Evolutionary conservation across 768 basidiomycete genomes (phyloP).

Genomic region (Macrolepiota albuminosa): DNA sequence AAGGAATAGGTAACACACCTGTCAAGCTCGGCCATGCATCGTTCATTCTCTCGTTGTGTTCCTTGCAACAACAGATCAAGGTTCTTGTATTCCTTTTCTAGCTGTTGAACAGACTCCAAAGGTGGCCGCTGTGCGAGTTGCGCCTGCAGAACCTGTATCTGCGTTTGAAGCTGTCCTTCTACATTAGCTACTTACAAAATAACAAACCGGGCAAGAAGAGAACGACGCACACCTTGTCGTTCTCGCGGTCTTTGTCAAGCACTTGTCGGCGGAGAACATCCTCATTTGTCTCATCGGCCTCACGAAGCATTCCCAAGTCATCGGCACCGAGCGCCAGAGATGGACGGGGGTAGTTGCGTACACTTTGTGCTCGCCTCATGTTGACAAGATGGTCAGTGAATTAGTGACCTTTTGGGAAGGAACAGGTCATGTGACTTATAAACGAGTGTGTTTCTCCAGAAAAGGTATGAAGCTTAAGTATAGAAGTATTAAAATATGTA

Average conservation of each 20-base stretch:
- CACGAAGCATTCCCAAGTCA: constrained; percentile 57
- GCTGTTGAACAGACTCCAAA: constrained; percentile 55
- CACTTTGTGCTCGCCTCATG: constrained; percentile 65
- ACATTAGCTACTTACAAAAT: not conserved
- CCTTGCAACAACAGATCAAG: constrained; percentile 73
- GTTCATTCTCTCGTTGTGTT: constrained; percentile 82
- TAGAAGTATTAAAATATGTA: too few relatives aligned
- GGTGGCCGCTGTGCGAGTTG: constrained; percentile 68
- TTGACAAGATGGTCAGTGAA: not conserved
- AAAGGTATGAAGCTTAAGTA: too few relatives aligned
- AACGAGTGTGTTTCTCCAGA: too few relatives aligned
- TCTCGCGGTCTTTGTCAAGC: constrained; percentile 64
- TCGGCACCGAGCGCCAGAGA: constrained; percentile 47
- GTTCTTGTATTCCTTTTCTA: constrained; percentile 71
- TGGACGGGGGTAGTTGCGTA: constrained; percentile 49
- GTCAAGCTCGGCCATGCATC: constrained; percentile 78
- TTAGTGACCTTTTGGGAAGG: too few relatives aligned
- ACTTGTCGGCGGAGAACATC: constrained; percentile 60
- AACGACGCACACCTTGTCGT: constrained; percentile 48
- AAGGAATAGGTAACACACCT: constrained; percentile 36
- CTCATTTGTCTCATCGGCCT: constrained; percentile 55
- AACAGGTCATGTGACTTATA: too few relatives aligned
- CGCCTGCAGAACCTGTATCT: constrained; percentile 57
- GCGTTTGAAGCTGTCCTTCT: constrained; percentile 48
- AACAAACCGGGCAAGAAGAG: not conserved